Base-by-base conservation (phyloP, 805 yeast species). In the Candida morakotiae region DNA sequence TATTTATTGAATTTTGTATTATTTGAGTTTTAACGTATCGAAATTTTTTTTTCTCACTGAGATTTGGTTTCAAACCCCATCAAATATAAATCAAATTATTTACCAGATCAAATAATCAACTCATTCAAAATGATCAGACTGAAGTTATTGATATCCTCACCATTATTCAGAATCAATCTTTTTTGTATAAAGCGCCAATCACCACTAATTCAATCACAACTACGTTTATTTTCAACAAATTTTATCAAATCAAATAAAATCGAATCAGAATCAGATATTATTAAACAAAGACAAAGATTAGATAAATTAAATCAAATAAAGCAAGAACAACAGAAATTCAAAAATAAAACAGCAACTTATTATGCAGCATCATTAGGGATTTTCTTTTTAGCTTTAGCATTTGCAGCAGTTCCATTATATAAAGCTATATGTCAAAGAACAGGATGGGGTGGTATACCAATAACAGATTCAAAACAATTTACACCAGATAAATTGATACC, bases 401-500 rank as follows among this genome's bases (percentile, higher is more conserved):
- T 87, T 60, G 85, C 88, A 8, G 86, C 96, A 1, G 98, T 93
- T 14, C 98, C 98, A 4, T 64, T 93, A 5, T 93, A 93, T 60
- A 69, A 97, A 47, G 87, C 89, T 7, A 71, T 93, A 21, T 93
- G 98, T 68, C 86, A 89, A 50, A 75, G 94, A 60, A 89, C 97
- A 0, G 98, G 98, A 0, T 93, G 84, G 76, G 96, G 91, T 34
- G 98, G 98, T 28, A 81, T 83, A 7, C 98, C 98, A 9, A 83
- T 89, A 49, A 89, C 97, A 0, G 98, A 93, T 55, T 61, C 69
- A 30, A 58, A 80, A 9, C 79, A 75, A 50, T 86, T 93, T 60
- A 86, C 96, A 1, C 79, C 87, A 16, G 98, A 91, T 55, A 85
- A 83, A 54, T 67, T 93, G 57, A 66, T 84, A 16, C 96, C 98